A percentile compares a stretch with the other conserved stretches of the same genome.
These are phyloP conservation scores for Blastocystis sp. DNA, from an alignment of 352 stramenopile genomes.

Conservation along the genomic window DNA sequence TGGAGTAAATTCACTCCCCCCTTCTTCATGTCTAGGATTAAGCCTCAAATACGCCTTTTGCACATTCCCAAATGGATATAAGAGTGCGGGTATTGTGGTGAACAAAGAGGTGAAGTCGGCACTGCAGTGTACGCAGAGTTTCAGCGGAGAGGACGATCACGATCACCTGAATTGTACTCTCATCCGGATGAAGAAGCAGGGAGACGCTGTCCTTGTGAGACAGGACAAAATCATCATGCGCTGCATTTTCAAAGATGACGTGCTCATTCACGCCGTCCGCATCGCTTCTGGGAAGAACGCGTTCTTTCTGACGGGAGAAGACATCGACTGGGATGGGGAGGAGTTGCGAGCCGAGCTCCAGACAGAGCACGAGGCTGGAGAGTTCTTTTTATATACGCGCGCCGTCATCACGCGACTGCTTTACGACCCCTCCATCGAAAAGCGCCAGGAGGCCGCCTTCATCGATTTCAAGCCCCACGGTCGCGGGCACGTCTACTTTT, in stretches of 20 bases:
- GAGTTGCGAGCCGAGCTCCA: not conserved
- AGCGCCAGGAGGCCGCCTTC: not conserved
- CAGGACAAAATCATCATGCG: not conserved
- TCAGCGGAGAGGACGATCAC: not conserved
- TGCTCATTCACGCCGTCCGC: not conserved
- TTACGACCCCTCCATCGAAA: not conserved
- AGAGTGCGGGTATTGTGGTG: not conserved
- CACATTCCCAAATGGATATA: not conserved
- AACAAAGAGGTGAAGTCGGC: not conserved
- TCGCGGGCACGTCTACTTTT: not conserved
- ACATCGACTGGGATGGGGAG: not conserved
- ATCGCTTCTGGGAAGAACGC: not conserved
- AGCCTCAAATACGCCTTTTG: not conserved
- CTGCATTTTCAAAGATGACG: not conserved
- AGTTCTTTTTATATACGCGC: not conserved
- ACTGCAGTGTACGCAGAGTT: not conserved
- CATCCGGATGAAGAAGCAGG: not conserved
- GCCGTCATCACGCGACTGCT: not conserved
- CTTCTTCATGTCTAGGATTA: no score
- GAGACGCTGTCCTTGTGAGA: not conserved
- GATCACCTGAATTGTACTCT: not conserved
- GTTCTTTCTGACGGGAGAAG: not conserved
- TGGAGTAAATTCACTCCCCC: no score
- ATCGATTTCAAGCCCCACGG: not conserved
- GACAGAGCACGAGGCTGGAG: not conserved